Evolutionary conservation across 2,329 filamentous ascomycete species (phyloP), one percentile per base, ranked within the genome.

Genomic region (Penicillium corylophilum): DNA sequence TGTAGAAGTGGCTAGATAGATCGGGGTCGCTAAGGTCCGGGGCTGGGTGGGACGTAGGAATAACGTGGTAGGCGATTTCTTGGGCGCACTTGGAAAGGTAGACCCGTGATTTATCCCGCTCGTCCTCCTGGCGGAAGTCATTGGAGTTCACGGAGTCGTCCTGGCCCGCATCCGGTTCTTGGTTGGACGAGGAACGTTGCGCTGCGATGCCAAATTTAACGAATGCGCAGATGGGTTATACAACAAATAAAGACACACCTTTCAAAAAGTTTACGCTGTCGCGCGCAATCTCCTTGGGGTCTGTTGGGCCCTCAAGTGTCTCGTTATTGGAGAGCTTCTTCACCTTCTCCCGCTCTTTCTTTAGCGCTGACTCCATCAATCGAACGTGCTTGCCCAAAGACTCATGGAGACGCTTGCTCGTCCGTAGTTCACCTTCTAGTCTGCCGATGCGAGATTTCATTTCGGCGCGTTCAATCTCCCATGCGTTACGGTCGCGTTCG

Each of bases 381-480:
- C 85, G 81, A 53, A 97, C 88, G 68, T 96, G 95, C 77, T 91
- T 91, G 70, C 90, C 91, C 48, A 96, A 77, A 29, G 91, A 90
- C 73, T 92, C 91, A 65, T 95, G 92, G 51, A 92, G 84, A 55
- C 89, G 88, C 73, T 95, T 94, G 45, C 89, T 87, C 61, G 93
- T 90, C 59, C 92, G 82, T 28, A 87, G 84, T 62, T 95, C 90
- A 48, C 94, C 94, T 74, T 99, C 94, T 59, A 97, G 83, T 66
- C 89, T 88, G 46, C 93, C 93, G 76, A 99, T 96, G 67, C 95
- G 87, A 62, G 90, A 91, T 78, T 95, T 96, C 94, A 99, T 97
- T 77, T 99, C 94, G 65, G 95, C 94, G 69, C 91, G 87, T 75
- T 99, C 94, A 70, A 99, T 99, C 74, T 99, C 94, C 94, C 94